These are phyloP conservation scores for Raffaelea albimanens DNA, from an alignment of 2,329 filamentous ascomycete genomes.

Conservation along the genomic window DNA sequence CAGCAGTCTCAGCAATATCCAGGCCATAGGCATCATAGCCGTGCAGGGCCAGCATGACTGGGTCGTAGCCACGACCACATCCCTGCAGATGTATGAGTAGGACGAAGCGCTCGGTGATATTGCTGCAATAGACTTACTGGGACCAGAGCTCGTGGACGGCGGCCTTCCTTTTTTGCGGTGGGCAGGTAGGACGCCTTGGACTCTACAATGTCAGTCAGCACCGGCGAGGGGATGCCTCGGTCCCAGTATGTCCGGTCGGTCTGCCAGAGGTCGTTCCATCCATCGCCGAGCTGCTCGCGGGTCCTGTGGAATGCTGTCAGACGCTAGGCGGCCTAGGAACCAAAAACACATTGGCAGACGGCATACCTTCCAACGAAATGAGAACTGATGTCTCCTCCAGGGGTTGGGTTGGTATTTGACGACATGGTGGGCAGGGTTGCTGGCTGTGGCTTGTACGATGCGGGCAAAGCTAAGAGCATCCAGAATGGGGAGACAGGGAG, in stretches of 20 bases:
- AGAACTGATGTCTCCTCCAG: too few species aligned
- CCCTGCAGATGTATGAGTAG: slow-evolving; percentile 29
- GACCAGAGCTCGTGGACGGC: neutral
- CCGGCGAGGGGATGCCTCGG: slow-evolving; percentile 1
- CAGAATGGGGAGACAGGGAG: too few species aligned
- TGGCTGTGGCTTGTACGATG: too few species aligned
- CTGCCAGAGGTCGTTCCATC: slow-evolving; percentile 1
- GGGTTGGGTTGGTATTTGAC: too few species aligned
- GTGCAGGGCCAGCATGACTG: slow-evolving; percentile 48
- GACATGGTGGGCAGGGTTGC: too few species aligned
- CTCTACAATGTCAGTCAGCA: neutral
- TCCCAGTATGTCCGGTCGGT: neutral
- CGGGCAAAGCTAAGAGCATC: too few species aligned
- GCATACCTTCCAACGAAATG: too few species aligned
- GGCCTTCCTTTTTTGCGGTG: neutral
- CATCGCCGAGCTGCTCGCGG: neutral
- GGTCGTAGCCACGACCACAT: slow-evolving; percentile 56
- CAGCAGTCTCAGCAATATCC: slow-evolving; percentile 34
- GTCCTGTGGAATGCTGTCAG: neutral
- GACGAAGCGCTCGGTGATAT: neutral
- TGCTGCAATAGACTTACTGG: neutral
- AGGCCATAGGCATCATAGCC: slow-evolving; percentile 54
- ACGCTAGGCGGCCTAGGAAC: too few species aligned
- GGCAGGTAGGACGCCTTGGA: neutral
- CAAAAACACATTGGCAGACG: too few species aligned